phyloP scores from a whole-genome alignment of 306 rosid species.

The Hippophae rhamnoides region DNA sequence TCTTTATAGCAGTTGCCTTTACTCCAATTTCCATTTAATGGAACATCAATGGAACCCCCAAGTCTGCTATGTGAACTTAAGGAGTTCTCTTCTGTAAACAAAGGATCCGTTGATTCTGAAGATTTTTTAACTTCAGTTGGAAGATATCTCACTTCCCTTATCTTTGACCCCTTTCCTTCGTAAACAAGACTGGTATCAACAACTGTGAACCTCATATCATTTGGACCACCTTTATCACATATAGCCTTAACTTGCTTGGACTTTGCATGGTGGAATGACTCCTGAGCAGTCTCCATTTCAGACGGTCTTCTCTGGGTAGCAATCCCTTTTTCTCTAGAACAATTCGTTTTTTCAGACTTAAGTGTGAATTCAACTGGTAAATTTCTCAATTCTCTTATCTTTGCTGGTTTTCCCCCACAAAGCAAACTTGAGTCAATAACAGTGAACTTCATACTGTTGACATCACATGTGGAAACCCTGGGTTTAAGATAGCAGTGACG shows the following conservation, averaged over 20 bases:
- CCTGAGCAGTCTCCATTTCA: slow-evolving; percentile 22
- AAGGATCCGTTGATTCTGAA: slow-evolving; percentile 24
- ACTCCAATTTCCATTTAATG: slow-evolving; percentile 20
- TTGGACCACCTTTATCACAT: slow-evolving; percentile 17
- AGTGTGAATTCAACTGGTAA: slow-evolving; percentile 28
- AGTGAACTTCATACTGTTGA: slow-evolving; percentile 33
- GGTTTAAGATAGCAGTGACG: slow-evolving; percentile 64
- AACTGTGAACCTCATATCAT: slow-evolving; percentile 33
- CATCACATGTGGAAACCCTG: slow-evolving; percentile 27
- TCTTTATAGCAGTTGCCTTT: slow-evolving; percentile 18
- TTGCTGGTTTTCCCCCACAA: slow-evolving; percentile 33
- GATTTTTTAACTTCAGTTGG: slow-evolving; percentile 28
- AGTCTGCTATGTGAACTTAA: slow-evolving; percentile 13
- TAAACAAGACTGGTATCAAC: slow-evolving; percentile 45
- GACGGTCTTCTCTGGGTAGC: slow-evolving; percentile 14
- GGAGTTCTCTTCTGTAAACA: slow-evolving; percentile 16
- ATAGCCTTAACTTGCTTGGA: slow-evolving; percentile 23
- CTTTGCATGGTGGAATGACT: slow-evolving; percentile 22
- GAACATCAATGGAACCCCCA: slow-evolving; percentile 18
- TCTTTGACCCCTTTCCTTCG: slow-evolving; percentile 36
- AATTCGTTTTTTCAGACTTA: slow-evolving; percentile 4
- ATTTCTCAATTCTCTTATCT: slow-evolving; percentile 35
- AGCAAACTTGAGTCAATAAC: slow-evolving; percentile 48
- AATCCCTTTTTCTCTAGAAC: slow-evolving; percentile 18
- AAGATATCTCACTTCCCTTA: slow-evolving; percentile 34